Base-by-base conservation (phyloP, 106 monocot species). In the Acorus calamus region DNA sequence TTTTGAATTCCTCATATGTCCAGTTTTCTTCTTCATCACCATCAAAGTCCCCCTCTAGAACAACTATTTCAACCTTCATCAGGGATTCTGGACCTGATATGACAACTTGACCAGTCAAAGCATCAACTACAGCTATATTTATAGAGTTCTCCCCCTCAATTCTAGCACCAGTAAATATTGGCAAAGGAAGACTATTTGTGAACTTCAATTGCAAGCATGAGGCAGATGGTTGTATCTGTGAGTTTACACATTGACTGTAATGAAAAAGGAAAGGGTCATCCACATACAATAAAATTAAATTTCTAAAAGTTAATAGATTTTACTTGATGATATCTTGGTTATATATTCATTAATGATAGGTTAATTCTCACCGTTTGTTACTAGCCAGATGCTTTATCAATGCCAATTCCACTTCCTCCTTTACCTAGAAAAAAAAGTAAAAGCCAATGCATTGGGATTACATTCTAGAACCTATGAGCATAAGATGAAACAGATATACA, bases 31-130 rank as follows among this genome's bases (percentile, higher is more conserved):
- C 80, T 74, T 83, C 86, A 67, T 66, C 74, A 8, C 76, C 74
- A 72, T 88, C 96, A 61, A 98, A 98, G 66, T 98, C 96, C 52
- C 91, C 96, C 66, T 98, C 96, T 47, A 98, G 52, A 77, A 98
- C 96, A 43, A 98, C 83, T 63, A 91, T 73, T 77, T 98, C 96
- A n/a, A 91, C 78, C 63, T 83, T 91, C 69, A 85, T 44, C n/a
- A 62, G 73, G 50, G 83, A 88, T 64, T 83, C 87, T 46, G 76
- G 80, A 61, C 84, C 78, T 50, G 73, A 74, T 2, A 56, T 67
- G 41, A 88, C 73, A 64, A 78, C 69, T 66, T 79, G 47, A 44
- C 77, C 76, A 9, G 78, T 83, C 49, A 74, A 60, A 49, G 57
- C 53, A 71, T 98, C 87, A 62, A 98, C 72, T 69, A 98, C 66